Evolutionary conservation across 2,329 filamentous ascomycete genomes (phyloP).

Genomic region (Colletotrichum euphorbiae): DNA sequence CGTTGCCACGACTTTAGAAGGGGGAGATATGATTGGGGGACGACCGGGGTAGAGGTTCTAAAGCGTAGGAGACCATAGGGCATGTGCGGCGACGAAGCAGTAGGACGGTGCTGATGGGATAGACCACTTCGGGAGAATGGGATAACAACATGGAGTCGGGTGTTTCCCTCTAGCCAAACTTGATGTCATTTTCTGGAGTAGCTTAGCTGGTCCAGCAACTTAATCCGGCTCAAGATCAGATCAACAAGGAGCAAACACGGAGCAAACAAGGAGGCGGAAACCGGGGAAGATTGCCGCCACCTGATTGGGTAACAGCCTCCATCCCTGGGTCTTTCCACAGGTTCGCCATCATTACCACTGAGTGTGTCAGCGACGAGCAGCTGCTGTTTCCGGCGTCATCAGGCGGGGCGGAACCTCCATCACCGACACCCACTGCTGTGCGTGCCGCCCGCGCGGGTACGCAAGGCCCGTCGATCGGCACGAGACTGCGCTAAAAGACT

Average conservation of each 20-base stretch:
- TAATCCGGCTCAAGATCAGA: slow-evolving; percentile 14
- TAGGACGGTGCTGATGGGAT: too few species aligned
- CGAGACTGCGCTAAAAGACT: neutral
- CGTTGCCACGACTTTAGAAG: neutral
- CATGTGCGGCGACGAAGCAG: neutral
- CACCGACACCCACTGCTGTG: too few species aligned
- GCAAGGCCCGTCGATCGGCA: neutral
- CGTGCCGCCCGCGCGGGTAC: neutral
- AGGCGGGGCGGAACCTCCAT: neutral
- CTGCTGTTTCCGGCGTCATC: slow-evolving; percentile 11
- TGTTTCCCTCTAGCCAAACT: neutral
- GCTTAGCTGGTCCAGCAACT: slow-evolving; percentile 3
- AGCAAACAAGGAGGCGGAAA: slow-evolving; percentile 4
- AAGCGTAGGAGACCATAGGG: too few species aligned
- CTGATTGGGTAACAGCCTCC: slow-evolving; percentile 17
- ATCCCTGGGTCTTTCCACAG: neutral
- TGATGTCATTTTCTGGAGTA: neutral
- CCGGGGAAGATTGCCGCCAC: slow-evolving; percentile 11
- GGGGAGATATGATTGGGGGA: too few species aligned
- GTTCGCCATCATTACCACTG: slow-evolving; percentile 3
- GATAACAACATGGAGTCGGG: too few species aligned
- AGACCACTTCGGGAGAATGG: neutral
- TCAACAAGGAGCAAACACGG: slow-evolving; percentile 4
- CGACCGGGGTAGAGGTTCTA: too few species aligned
- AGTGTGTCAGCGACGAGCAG: slow-evolving; percentile 13